Base-by-base conservation (phyloP, 2,329 filamentous ascomycete genomes). In the Pyrenophora seminiperda region DNA sequence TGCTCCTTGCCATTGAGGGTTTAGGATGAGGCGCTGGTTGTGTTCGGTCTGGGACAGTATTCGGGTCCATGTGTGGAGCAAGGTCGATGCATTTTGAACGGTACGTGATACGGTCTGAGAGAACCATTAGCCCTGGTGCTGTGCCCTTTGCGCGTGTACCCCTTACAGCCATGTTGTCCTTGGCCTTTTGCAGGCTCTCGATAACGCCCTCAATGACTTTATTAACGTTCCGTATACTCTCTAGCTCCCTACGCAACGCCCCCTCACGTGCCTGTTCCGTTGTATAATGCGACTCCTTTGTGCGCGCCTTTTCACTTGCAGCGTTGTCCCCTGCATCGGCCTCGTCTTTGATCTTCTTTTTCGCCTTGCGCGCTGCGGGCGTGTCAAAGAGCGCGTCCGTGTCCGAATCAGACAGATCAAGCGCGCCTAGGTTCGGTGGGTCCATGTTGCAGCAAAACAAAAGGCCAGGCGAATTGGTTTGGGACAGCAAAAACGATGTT, bases 11-110 rank as follows among this genome's bases (percentile, higher is more conserved):
- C 93, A 99, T 50, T 85, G 80, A 2, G 91, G 89, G 67, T 96
- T 89, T 37, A 97, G 81, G 36, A 99, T 87, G 41, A 99, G 79
- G 18, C 94, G 86, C 73, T 97, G 92, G 70, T 96, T 97, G 75
- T 99, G 94, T 75, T 99, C 94, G 4, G 94, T 97, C 74, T 99
- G 94, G 5, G 91, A 94, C 10, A 99, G 83, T 59, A 99, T 97
- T 43, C 91, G 87, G 7, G 91, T 96, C 93, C 93, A 99, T 13
- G 92, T 96, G 65, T 95, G 91, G 24, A 99, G 85, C 11, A 99
- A 83, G 1, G 89, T 89, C 11, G 92, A 95, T 3, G 94, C 91
- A 47, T 92, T 93, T 59, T 83, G 83, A 33, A 97, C 91, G 3
- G 94, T 97, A 54, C 83, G 83, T 45, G 88, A 88, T 29, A 97